Conservation (phyloP, 768 basidiomycete genomes). For the Pleurotus ostreatus region DNA sequence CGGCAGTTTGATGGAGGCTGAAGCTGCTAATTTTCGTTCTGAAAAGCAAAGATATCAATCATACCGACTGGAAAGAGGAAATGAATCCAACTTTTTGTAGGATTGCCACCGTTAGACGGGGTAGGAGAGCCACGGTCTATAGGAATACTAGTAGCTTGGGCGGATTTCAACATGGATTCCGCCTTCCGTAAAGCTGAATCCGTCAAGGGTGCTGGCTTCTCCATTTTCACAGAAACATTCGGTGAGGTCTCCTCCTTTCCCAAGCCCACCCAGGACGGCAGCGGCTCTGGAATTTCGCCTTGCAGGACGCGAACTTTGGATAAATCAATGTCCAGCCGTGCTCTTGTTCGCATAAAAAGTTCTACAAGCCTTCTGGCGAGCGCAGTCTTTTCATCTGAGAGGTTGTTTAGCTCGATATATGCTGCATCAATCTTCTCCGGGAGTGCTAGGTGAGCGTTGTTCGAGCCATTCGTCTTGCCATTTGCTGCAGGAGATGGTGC, state of each 20-base stretch:
- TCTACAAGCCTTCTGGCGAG: constrained; percentile 36
- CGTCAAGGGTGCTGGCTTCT: not conserved
- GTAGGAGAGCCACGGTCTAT: not conserved
- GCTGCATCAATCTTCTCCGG: constrained; percentile 30
- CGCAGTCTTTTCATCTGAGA: constrained; percentile 34
- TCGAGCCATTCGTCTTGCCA: constrained; percentile 15
- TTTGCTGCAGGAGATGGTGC: constrained; percentile 14
- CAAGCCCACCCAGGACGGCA: not conserved
- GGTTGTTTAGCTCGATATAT: constrained; percentile 32
- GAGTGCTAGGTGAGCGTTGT: constrained; percentile 21
- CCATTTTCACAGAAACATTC: not conserved
- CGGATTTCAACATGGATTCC: not conserved
- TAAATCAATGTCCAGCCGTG: constrained; percentile 41
- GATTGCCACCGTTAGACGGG: not conserved
- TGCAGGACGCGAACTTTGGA: constrained; percentile 33
- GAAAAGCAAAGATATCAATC: not conserved
- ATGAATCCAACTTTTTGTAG: not conserved
- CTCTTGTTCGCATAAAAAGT: constrained; percentile 33
- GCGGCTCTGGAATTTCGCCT: constrained; percentile 16
- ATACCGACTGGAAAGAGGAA: not conserved
- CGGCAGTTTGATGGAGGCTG: constrained; percentile 31
- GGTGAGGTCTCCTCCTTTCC: not conserved
- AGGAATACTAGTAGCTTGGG: not conserved
- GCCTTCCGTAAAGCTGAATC: not conserved
- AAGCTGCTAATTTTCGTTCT: constrained; percentile 33